A percentile compares a stretch with the other conserved stretches of the same genome.
Conservation (phyloP, 2,329 filamentous ascomycete genomes). For the Aspergillus sp. region DNA sequence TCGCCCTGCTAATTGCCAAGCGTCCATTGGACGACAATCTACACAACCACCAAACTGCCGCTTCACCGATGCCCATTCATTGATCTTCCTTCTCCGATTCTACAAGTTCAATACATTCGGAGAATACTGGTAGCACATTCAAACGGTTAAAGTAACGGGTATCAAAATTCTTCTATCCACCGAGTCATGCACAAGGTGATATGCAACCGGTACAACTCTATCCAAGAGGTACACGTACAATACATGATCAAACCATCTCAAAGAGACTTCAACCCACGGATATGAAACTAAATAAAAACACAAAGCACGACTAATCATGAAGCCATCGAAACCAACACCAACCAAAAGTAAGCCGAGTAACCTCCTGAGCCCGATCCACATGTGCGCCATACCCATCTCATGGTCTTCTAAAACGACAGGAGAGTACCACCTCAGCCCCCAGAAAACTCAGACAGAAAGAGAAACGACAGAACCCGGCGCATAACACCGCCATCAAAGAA, state of each 20-base stretch:
- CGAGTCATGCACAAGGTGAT: too few species aligned
- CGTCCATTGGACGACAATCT: not conserved
- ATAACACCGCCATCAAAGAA: not conserved
- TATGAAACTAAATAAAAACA: too few species aligned
- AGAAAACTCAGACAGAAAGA: not conserved
- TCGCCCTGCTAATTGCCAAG: not conserved
- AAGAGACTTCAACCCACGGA: too few species aligned
- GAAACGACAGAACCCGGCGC: slow-evolving; percentile 2
- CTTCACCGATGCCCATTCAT: not conserved
- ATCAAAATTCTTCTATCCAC: too few species aligned
- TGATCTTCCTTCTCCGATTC: not conserved
- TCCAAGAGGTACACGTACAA: not conserved
- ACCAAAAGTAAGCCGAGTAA: not conserved
- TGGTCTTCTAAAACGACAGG: not conserved
- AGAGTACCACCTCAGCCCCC: not conserved
- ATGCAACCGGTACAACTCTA: not conserved
- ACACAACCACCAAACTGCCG: not conserved
- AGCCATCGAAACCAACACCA: not conserved
- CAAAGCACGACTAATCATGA: not conserved
- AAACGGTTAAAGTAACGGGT: too few species aligned
- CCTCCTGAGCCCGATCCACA: not conserved
- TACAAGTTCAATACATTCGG: too few species aligned
- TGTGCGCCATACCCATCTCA: not conserved
- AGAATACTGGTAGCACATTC: too few species aligned
- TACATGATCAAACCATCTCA: not conserved